These are phyloP conservation scores for Cladosporium sp. DNA, from an alignment of 2,329 filamentous ascomycete genomes.

Conservation along the genomic window DNA sequence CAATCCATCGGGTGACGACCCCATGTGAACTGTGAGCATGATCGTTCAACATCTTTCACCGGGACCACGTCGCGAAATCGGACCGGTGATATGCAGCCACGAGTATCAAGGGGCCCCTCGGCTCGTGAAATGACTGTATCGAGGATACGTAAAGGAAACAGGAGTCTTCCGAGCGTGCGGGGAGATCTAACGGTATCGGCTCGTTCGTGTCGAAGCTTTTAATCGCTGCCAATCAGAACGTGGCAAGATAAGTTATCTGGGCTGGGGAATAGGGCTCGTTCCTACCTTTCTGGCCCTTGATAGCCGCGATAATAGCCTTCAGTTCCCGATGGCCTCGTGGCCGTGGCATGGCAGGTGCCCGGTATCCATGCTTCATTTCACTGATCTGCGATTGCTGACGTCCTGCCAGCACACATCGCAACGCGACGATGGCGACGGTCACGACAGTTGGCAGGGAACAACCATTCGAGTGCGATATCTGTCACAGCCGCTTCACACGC, in stretches of 20 bases:
- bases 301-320: conserved; percentile 7
- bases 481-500: conserved; percentile 43
- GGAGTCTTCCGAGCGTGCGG: neutral
- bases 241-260: neutral
- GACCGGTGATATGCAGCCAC: neutral
- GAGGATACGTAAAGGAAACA: conserved; percentile 2
- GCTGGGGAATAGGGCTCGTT: neutral
- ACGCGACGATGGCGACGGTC: neutral
- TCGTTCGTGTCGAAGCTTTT: neutral
- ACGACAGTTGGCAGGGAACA: conserved; percentile 28
- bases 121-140: neutral
- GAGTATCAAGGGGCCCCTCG: neutral
- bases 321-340: conserved; percentile 8
- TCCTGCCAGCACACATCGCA: neutral
- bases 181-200: neutral
- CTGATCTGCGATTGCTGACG: neutral
- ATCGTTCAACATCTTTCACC: neutral
- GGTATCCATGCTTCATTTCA: neutral
- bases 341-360: neutral
- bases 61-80: neutral
- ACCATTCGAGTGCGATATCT: conserved; percentile 46
- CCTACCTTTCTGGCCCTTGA: neutral
- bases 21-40: neutral
- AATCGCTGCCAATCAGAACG: neutral
- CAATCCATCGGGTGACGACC: neutral